A percentile compares a stretch with the other conserved stretches of the same genome.
These are phyloP conservation scores for Termitomyces sp. DNA, from an alignment of 1,284 basidiomycete species.

Conservation along the genomic window DNA sequence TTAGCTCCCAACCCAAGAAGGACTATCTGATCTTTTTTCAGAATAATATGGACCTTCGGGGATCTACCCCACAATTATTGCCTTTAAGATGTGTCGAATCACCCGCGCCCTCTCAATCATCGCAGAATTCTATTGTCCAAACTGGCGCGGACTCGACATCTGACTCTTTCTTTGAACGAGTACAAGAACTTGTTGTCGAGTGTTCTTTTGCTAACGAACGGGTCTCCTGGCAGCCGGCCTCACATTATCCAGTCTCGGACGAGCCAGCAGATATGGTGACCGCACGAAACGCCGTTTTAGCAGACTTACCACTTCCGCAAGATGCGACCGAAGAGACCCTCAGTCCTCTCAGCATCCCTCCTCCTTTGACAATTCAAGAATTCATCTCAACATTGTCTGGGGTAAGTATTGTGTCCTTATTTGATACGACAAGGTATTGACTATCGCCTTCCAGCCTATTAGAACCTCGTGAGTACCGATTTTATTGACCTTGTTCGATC, in stretches of 20 bases:
- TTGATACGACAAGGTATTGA: neutral
- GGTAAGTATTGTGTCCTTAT: slow-evolving; percentile 34
- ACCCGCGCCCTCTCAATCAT: slow-evolving; percentile 10
- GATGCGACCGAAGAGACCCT: slow-evolving; percentile 59
- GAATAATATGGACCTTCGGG: neutral
- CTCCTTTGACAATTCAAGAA: slow-evolving; percentile 59
- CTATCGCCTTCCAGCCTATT: slow-evolving; percentile 32
- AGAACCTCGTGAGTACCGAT: slow-evolving; percentile 42
- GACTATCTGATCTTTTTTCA: neutral
- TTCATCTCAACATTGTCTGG: slow-evolving; percentile 57
- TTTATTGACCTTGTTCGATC: neutral
- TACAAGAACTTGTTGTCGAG: slow-evolving; percentile 3
- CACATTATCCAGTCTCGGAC: slow-evolving; percentile 21
- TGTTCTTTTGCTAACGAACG: neutral
- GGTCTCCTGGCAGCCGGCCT: neutral
- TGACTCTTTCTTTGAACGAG: slow-evolving; percentile 10
- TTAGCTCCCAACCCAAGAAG: neutral
- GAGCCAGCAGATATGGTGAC: slow-evolving; percentile 46
- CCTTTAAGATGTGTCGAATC: slow-evolving; percentile 6
- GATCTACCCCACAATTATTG: neutral
- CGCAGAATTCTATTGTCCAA: slow-evolving; percentile 4
- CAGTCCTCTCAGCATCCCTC: slow-evolving; percentile 60
- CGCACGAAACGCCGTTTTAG: slow-evolving; percentile 50
- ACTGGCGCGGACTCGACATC: neutral
- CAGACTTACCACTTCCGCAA: slow-evolving; percentile 53